A percentile compares a stretch with the other conserved stretches of the same genome.
phyloP scores from a whole-genome alignment of 129 eudicot genomes.

The Pulicaria dysenterica region DNA sequence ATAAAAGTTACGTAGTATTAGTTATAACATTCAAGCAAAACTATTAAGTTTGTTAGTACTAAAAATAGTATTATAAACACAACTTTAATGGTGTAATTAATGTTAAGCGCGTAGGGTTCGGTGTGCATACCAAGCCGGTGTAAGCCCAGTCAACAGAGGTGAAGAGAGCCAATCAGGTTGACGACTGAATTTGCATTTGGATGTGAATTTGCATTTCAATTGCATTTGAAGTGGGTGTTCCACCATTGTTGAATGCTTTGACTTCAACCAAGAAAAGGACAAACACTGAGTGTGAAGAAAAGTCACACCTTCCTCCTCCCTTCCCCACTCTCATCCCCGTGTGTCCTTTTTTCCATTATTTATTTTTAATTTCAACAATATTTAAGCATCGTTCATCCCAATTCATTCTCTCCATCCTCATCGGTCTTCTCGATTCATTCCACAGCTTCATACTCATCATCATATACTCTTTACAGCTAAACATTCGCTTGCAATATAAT shows the following conservation, averaged over 20 bases:
- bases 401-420: slow-evolving; percentile 30
- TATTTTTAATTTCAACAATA: slow-evolving; percentile 18
- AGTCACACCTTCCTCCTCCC: slow-evolving; percentile 75
- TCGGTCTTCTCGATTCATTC: slow-evolving; percentile 21
- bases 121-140: slow-evolving; percentile 9
- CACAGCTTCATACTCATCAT: slow-evolving; percentile 3
- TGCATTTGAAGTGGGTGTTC: slow-evolving; percentile 49
- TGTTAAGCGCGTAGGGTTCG: slow-evolving; percentile 11
- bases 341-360: slow-evolving; percentile 26
- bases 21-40: too few species aligned
- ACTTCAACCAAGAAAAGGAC: slow-evolving; percentile 44
- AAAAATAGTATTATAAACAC: too few species aligned
- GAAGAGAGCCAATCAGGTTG: slow-evolving; percentile 26
- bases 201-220: slow-evolving; percentile 35
- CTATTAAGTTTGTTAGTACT: too few species aligned
- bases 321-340: slow-evolving; percentile 34
- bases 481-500: slow-evolving; percentile 18
- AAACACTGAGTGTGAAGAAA: slow-evolving; percentile 49
- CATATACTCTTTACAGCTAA: slow-evolving; percentile 38
- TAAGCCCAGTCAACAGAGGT: slow-evolving; percentile 23
- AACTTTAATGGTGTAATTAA: neutral
- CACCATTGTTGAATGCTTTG: slow-evolving; percentile 58
- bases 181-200: slow-evolving; percentile 14
- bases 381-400: slow-evolving; percentile 29
- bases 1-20: too few species aligned